These are phyloP conservation scores for Cytospora piceae DNA, from an alignment of 2,329 filamentous ascomycete species.

Conservation along the genomic window DNA sequence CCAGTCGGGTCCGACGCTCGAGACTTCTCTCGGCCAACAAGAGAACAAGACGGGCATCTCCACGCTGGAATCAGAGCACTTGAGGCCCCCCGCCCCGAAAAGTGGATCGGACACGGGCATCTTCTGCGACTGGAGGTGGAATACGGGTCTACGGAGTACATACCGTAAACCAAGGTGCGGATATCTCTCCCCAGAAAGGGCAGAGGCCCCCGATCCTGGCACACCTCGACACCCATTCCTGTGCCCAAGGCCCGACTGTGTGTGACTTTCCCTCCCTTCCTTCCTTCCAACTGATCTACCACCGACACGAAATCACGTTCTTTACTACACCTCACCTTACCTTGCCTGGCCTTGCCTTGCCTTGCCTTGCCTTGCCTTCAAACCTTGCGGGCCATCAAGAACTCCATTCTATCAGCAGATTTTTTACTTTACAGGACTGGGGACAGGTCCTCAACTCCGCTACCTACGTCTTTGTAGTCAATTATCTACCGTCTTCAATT, in stretches of 20 bases:
- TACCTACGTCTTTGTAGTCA: constrained; percentile 11
- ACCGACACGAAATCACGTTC: constrained; percentile 1
- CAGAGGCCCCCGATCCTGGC: constrained; percentile 22
- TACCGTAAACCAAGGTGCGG: neutral
- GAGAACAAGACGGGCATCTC: constrained; percentile 1
- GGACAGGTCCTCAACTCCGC: constrained; percentile 30
- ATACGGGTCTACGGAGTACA: constrained; percentile 9
- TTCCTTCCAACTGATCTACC: constrained; percentile 22
- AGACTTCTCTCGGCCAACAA: constrained; percentile 5
- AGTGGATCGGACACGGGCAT: constrained; percentile 26
- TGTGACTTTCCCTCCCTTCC: constrained; percentile 15
- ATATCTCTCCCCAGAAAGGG: constrained; percentile 17
- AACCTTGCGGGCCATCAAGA: constrained; percentile 13
- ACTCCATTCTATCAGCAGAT: constrained; percentile 28
- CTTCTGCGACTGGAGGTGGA: constrained; percentile 2
- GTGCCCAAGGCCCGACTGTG: constrained; percentile 9
- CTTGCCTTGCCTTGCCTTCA: neutral
- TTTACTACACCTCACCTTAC: constrained; percentile 13
- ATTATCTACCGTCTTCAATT: constrained; percentile 15
- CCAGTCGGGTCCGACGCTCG: neutral
- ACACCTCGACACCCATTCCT: constrained; percentile 16
- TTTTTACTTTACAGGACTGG: constrained; percentile 28
- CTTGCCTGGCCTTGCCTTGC: neutral
- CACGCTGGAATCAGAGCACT: constrained; percentile 10
- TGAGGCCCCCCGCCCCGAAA: constrained; percentile 10